Evolutionary conservation across 2,329 filamentous ascomycete species (phyloP).

Genomic region (Passalora sequoiae): DNA sequence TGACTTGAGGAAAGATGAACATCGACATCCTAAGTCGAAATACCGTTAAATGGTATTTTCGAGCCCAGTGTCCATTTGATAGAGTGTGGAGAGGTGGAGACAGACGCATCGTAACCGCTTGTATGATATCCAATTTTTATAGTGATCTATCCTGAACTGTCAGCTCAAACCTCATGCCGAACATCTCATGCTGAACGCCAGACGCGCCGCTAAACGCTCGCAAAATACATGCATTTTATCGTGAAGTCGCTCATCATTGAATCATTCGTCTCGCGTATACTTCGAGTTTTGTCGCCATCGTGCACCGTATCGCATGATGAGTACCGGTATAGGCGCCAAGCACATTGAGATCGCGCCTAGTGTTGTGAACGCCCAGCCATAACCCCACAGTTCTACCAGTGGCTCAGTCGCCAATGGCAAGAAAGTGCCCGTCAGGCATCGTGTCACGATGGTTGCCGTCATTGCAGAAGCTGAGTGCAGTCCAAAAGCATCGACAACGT

Average conservation of each 20-base stretch:
- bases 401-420: conserved; percentile 43
- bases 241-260: conserved; percentile 2
- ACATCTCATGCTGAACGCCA: no score
- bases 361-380: conserved; percentile 37
- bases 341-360: conserved; percentile 22
- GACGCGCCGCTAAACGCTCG: no score
- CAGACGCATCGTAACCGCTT: no score
- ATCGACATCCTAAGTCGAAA: no score
- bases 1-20: no score
- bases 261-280: conserved; percentile 24
- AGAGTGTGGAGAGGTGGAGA: no score
- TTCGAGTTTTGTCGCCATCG: conserved; percentile 25
- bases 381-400: conserved; percentile 38
- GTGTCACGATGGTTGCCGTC: conserved; percentile 41
- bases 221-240: not conserved
- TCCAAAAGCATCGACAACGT: conserved; percentile 45
- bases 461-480: conserved; percentile 43
- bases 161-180: no score
- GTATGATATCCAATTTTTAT: no score
- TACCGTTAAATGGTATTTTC: no score
- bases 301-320: conserved; percentile 26
- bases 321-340: conserved; percentile 26
- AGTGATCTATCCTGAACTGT: no score
- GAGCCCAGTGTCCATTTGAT: no score
- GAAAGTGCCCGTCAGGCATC: conserved; percentile 42